Conservation (phyloP, 225 moss, liverwort and hornwort species). For the Polytrichum formosum region DNA sequence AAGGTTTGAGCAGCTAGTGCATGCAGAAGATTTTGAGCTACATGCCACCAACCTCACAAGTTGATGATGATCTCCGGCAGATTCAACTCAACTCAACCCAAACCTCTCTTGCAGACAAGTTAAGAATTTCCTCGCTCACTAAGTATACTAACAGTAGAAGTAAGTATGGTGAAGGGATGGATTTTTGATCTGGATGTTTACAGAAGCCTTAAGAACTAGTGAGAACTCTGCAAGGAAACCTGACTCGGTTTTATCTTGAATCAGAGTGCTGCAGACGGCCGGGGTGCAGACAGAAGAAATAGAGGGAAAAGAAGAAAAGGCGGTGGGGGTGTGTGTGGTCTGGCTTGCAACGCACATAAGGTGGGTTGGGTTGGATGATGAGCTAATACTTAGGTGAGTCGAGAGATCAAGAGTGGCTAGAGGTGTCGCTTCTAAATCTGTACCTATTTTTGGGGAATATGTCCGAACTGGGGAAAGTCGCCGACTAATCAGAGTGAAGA, state of each 20-base stretch:
- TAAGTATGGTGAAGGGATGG: background rate
- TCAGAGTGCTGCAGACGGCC: too few relatives aligned
- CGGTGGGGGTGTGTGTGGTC: background rate
- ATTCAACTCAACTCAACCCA: background rate
- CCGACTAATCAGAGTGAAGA: background rate
- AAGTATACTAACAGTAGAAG: background rate
- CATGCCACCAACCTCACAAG: background rate
- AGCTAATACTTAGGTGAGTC: too few relatives aligned
- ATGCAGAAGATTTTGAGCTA: background rate
- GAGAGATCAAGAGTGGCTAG: background rate
- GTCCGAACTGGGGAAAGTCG: conserved; percentile 12
- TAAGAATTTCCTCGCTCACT: background rate
- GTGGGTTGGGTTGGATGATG: too few relatives aligned
- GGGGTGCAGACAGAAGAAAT: background rate
- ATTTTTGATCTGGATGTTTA: background rate
- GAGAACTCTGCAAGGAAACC: too few relatives aligned
- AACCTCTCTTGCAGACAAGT: too few relatives aligned
- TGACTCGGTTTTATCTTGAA: too few relatives aligned
- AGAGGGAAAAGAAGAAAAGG: background rate
- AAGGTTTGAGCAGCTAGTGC: background rate
- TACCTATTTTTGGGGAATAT: conserved; percentile 9
- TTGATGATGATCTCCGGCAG: background rate
- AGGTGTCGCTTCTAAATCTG: background rate
- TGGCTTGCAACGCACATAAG: background rate
- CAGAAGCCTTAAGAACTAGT: background rate